Base-by-base conservation (phyloP, 192 early-diverging fungal species). In the Ambispora gerdemannii region DNA sequence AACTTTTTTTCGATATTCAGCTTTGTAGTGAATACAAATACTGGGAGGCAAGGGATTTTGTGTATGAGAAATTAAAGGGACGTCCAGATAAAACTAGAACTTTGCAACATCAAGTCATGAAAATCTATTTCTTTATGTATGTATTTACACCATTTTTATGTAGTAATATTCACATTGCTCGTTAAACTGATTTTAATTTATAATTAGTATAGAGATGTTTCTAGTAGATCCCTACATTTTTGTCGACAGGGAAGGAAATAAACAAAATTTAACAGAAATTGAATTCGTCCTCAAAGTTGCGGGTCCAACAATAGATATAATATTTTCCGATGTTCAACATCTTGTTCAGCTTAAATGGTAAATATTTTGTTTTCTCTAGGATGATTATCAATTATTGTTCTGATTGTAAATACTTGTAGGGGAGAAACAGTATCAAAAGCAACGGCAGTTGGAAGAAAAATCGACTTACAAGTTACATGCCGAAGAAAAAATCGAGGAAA, bases 401-500 rank as follows among this genome's bases (percentile, higher is more conserved):
- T 33, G 36, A 62, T 70, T 43, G 33, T 71, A 59, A 49, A 71
- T 62, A 51, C 30, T 62, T 59, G 10, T 17, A 50, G 36, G 34
- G 58, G 15, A 50, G 35, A 67, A 67, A 73, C 72, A 66, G 66
- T 65, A 70, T 59, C 17, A 33, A 73, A 65, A 30, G 43, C 24
- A 62, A 70, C 20, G 25, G 38, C 43, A 65, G 25, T 65, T 71
- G 27, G 10, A 47, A 43, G 34, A 69, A 67, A 67, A 73, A 69
- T 67, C n/a, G 51, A 73, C 34, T 66, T 73, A 67, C 6, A 66
- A 67, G 35, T 73, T 66, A 66, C 53, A 50, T 73, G 34, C 58
- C 52, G 28, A 70, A 31, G 38, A 35, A 70, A 70, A 70, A 50
- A 70, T 70, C 24, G 25, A 58, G 68, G 25, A 50, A 68, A 68